Percentiles rank a stretch among this genome's conserved stretches.
These are phyloP conservation scores for Fusarium sp. DNA, from an alignment of 2,329 filamentous ascomycete genomes.

Conservation along the genomic window DNA sequence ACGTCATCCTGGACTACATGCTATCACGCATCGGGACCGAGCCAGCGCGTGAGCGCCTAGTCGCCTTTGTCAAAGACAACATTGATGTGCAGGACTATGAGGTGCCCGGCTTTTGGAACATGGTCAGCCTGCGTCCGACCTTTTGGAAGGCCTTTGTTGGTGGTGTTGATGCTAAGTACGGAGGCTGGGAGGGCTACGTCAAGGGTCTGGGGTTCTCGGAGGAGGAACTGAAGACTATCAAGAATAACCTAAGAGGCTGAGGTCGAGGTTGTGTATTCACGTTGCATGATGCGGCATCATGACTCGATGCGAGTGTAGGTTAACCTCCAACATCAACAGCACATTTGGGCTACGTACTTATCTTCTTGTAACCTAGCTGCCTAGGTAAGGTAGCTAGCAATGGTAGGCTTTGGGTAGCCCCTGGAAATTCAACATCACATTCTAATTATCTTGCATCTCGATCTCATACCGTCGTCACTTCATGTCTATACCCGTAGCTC, in stretches of 20 bases:
- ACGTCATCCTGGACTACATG: constrained; percentile 64
- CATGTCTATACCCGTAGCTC: neutral
- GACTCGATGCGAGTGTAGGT: neutral
- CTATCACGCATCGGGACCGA: constrained; percentile 68
- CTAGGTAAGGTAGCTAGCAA: neutral
- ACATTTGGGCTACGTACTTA: no score
- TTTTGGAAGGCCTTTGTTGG: constrained; percentile 63
- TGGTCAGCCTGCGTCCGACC: constrained; percentile 58
- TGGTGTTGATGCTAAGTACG: constrained; percentile 60
- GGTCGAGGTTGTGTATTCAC: neutral
- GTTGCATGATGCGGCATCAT: no score
- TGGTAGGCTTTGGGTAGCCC: no score
- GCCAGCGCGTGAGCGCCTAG: constrained; percentile 62
- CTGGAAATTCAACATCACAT: no score
- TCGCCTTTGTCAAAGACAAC: constrained; percentile 58
- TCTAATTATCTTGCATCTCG: neutral
- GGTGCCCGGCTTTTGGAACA: constrained; percentile 64
- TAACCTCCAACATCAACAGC: neutral
- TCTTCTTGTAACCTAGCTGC: neutral
- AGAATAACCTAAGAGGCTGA: constrained; percentile 57
- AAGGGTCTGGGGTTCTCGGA: constrained; percentile 60
- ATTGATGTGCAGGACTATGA: constrained; percentile 54
- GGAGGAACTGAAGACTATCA: constrained; percentile 62
- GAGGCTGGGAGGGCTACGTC: constrained; percentile 65
- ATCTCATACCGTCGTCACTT: constrained; percentile 5